Percentiles rank a stretch among this genome's conserved stretches.
These are phyloP conservation scores for Erodium texanum DNA, from an alignment of 441 rosid species.

Conservation along the genomic window DNA sequence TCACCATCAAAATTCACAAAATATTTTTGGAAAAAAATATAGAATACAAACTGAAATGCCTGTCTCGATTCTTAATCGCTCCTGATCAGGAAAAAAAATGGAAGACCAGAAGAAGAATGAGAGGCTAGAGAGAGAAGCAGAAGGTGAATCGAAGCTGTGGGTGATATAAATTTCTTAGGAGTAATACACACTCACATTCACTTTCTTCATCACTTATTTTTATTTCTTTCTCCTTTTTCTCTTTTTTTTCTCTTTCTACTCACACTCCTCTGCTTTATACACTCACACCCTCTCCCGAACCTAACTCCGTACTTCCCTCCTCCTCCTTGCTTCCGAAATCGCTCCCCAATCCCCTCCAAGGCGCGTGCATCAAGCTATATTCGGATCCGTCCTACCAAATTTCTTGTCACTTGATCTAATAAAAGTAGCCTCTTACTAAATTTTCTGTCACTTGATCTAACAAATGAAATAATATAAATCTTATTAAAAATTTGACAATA, in stretches of 20 bases:
- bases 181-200: background rate
- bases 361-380: background rate
- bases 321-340: background rate
- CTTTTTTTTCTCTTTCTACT: background rate
- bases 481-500: too few relatives aligned
- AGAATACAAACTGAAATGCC: background rate
- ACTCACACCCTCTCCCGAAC: background rate
- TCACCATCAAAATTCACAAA: slow-evolving; percentile 1
- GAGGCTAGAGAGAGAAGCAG: too few relatives aligned
- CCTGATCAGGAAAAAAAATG: background rate
- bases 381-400: too few relatives aligned
- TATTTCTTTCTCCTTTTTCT: too few relatives aligned
- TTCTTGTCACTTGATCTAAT: too few relatives aligned
- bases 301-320: background rate
- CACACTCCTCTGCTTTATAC: background rate
- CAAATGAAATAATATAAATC: background rate
- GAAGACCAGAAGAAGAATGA: background rate
- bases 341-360: background rate
- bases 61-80: background rate
- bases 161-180: background rate
- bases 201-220: background rate
- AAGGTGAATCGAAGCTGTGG: too few relatives aligned
- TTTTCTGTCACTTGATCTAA: background rate
- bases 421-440: too few relatives aligned
- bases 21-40: background rate